Percentiles rank a stretch among this genome's conserved stretches.
Evolutionary conservation across 805 yeast genomes (phyloP).

Genomic region (Kuraishia ogatae): DNA sequence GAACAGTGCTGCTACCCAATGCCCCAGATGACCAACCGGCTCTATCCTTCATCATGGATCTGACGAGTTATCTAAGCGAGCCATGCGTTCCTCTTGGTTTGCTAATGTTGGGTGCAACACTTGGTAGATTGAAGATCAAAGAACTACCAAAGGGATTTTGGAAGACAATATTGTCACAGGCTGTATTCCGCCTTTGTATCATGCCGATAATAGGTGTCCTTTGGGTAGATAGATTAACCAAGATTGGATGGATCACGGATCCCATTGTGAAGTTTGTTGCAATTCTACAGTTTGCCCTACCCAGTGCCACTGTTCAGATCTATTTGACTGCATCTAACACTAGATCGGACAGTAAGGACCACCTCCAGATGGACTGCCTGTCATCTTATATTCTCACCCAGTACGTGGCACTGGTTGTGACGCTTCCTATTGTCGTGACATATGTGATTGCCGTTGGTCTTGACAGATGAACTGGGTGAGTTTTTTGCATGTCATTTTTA

Average conservation of each 20-base stretch:
- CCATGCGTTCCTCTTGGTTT: conserved; percentile 53
- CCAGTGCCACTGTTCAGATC: conserved; percentile 52
- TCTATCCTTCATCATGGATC: conserved; percentile 42
- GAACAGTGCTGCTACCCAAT: conserved; percentile 18
- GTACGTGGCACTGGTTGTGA: conserved; percentile 33
- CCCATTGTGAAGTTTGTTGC: conserved; percentile 32
- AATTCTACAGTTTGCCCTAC: conserved; percentile 41
- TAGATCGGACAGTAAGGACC: conserved; percentile 38
- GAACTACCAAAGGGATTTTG: conserved; percentile 44
- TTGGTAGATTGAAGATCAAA: conserved; percentile 39
- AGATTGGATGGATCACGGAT: conserved; percentile 40
- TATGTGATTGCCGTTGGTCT: conserved; percentile 12
- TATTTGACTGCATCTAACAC: conserved; percentile 51
- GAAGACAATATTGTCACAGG: conserved; percentile 41
- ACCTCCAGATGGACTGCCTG: conserved; percentile 47
- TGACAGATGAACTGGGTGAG: not conserved
- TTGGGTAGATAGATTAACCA: conserved; percentile 32
- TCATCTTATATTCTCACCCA: conserved; percentile 42
- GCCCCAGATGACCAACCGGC: conserved; percentile 48
- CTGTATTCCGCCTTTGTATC: conserved; percentile 31
- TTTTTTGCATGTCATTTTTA: not conserved
- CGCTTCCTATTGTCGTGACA: conserved; percentile 44
- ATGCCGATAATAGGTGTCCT: conserved; percentile 49
- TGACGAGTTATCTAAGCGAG: conserved; percentile 36
- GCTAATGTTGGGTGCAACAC: conserved; percentile 42